Conservation (phyloP, 768 basidiomycete genomes). For the Termitomyces sp. region DNA sequence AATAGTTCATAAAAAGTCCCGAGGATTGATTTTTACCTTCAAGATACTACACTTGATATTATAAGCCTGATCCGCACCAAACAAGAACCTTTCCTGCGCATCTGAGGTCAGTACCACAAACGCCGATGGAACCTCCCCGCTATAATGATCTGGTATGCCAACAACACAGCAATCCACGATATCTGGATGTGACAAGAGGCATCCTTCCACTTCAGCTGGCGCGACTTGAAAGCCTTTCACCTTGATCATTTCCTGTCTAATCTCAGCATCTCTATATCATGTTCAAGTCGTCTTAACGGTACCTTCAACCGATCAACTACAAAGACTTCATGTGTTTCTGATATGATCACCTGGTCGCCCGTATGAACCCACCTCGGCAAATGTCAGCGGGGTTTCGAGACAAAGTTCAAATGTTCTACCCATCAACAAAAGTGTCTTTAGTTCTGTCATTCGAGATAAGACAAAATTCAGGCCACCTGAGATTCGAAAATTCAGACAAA, state of each 20-base stretch:
- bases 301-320: slow-evolving; percentile 62
- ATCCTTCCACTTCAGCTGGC: slow-evolving; percentile 56
- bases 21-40: slow-evolving; percentile 30
- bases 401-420: slow-evolving; percentile 28
- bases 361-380: slow-evolving; percentile 56
- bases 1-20: background rate
- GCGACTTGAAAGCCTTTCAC: slow-evolving; percentile 58
- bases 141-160: slow-evolving; percentile 54
- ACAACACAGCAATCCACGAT: slow-evolving; percentile 61
- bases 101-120: slow-evolving; percentile 50
- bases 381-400: background rate
- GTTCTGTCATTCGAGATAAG: slow-evolving; percentile 36
- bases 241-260: slow-evolving; percentile 58
- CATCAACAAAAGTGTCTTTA: slow-evolving; percentile 54
- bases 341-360: slow-evolving; percentile 55
- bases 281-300: background rate
- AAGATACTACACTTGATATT: slow-evolving; percentile 36
- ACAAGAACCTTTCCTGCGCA: slow-evolving; percentile 28
- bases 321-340: slow-evolving; percentile 48
- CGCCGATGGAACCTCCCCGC: slow-evolving; percentile 64
- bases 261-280: background rate
- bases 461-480: background rate
- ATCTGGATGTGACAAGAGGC: slow-evolving; percentile 44
- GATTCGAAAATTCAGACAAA: slow-evolving; percentile 9
- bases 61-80: slow-evolving; percentile 21